Evolutionary conservation across 768 basidiomycete species (phyloP), one percentile per base, ranked within the genome.

Genomic region (Tephrocybe sp.): DNA sequence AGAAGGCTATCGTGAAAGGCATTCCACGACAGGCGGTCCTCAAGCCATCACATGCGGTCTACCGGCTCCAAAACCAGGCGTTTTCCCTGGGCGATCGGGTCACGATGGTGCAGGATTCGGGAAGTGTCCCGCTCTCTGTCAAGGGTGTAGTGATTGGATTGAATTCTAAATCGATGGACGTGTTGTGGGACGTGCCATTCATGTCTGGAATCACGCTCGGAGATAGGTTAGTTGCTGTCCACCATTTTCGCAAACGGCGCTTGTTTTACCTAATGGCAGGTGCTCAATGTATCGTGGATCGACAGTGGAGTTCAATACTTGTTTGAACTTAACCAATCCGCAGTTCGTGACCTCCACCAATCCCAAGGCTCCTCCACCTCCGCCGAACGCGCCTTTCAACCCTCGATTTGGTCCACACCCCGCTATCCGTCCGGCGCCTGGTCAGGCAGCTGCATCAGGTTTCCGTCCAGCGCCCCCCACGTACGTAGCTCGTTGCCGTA

Each of bases 91-190:
- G 96, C 11, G 96, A 99, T 67, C 80, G 97, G 9, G 95, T 98
- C 30, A 89, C 87, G 15, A 97, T 96, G 90, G 93, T 98, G 1
- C 88, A 91, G 58, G 97, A 98, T 63, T 86, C 94, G 0, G 95
- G 95, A 24, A 84, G 87, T 27, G 95, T 98, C 0, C 93, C 95
- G 1, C 74, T 98, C 12, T 84, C 86, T 1, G 87, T 86, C 44
- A 98, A 96, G 69, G 97, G 97, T 18, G 92, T 96, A 13, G 94
- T 98, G 21, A 82, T 98, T 44, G 92, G 95, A 12, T 69, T 99
- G 60, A 91, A 86, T 59, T 70, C 86, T 2, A 89, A 87, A 62
- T 83, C 87, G 3, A 88, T 98, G 80, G 97, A 98, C 65, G 88
- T 98, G 19, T 80, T 96, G 0, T 98, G 97, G 91, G 97, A 99